phyloP scores from a whole-genome alignment of 805 yeast species.

The Candida orba region DNA sequence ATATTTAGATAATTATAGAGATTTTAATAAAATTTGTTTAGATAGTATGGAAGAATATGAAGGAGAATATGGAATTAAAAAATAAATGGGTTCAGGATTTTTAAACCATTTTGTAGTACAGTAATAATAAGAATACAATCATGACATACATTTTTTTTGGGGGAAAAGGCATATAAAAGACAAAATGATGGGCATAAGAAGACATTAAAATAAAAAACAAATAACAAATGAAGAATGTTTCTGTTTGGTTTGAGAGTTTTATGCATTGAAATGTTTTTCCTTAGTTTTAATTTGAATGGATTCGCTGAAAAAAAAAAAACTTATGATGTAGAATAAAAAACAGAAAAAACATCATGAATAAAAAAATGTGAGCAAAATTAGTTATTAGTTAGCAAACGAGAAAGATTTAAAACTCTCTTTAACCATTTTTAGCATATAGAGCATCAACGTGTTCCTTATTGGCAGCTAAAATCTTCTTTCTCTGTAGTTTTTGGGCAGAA shows the following conservation, averaged over 20 bases:
- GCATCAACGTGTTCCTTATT: conserved; percentile 61
- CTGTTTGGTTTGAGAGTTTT: too few species aligned
- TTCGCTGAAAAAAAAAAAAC: too few species aligned
- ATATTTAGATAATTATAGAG: conserved; percentile 57
- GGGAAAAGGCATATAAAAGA: too few species aligned
- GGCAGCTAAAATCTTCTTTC: conserved; percentile 75
- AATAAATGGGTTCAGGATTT: too few species aligned
- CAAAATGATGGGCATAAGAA: background rate
- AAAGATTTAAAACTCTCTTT: background rate
- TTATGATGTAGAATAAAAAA: too few species aligned
- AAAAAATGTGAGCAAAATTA: background rate
- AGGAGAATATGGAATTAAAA: background rate
- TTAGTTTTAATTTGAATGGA: too few species aligned
- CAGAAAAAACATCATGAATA: background rate
- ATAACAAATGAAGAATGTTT: background rate
- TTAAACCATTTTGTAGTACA: too few species aligned
- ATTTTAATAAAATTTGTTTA: conserved; percentile 44
- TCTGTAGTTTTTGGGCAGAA: conserved; percentile 92
- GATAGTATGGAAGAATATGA: conserved; percentile 40
- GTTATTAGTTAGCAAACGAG: background rate
- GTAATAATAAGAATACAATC: background rate
- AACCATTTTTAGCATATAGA: conserved; percentile 35
- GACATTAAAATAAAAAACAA: background rate
- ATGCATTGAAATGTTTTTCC: too few species aligned
- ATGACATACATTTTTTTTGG: background rate